phyloP scores from a whole-genome alignment of 148 eudicot genomes.

The Euryodendron excelsum region DNA sequence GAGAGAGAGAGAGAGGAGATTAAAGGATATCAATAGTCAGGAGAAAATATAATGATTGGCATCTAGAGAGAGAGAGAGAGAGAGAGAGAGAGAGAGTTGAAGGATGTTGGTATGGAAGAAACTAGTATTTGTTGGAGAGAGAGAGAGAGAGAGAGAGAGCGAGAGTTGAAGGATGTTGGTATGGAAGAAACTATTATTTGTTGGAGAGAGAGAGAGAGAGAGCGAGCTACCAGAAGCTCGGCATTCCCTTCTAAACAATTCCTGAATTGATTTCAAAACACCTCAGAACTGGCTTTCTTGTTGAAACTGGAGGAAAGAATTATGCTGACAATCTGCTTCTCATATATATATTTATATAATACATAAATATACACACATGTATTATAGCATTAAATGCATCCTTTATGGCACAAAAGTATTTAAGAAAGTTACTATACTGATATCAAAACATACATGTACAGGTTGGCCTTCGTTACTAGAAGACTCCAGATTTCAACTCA shows the following conservation, averaged over 20 bases:
- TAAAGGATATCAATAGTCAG: neutral
- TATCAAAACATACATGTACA: too few species aligned
- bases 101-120: slow-evolving; percentile 2
- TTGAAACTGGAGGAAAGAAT: too few species aligned
- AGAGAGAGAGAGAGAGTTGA: neutral
- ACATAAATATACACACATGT: too few species aligned
- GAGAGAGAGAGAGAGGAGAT: neutral
- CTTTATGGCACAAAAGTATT: too few species aligned
- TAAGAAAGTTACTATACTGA: too few species aligned
- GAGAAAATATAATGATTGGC: neutral
- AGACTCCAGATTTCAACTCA: too few species aligned
- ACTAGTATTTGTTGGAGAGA: neutral
- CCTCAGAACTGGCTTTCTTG: neutral
- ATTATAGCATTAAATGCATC: too few species aligned
- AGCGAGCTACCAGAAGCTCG: slow-evolving; percentile 3
- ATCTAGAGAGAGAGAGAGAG: neutral
- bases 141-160: neutral
- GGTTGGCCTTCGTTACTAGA: too few species aligned
- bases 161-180: slow-evolving; percentile 7
- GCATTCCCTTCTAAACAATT: neutral
- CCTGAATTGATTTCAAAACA: neutral
- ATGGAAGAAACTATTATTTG: neutral
- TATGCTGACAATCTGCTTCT: neutral
- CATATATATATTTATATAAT: too few species aligned
- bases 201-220: neutral